A percentile compares a stretch with the other conserved stretches of the same genome.
These are phyloP conservation scores for Podaxis mareebaensis DNA, from an alignment of 768 basidiomycete species.

Conservation along the genomic window DNA sequence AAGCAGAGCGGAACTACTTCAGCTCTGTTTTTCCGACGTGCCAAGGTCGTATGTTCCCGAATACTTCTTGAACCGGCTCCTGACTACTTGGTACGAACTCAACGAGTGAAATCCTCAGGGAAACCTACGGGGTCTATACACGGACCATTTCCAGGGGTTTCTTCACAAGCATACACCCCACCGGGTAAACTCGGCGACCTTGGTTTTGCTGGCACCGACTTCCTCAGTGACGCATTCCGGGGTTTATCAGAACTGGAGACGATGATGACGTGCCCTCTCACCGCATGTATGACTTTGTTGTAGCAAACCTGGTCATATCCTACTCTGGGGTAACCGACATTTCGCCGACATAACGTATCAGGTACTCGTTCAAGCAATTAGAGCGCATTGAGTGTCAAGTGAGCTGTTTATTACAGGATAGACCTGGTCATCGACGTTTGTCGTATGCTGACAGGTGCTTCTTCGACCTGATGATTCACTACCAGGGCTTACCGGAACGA, in stretches of 20 bases:
- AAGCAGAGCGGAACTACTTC: background rate
- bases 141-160: background rate
- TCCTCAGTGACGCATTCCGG: background rate
- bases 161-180: background rate
- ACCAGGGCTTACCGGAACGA: no score
- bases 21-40: background rate
- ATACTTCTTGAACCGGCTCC: background rate
- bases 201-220: constrained; percentile 2
- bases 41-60: background rate
- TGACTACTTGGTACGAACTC: background rate
- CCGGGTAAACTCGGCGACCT: background rate
- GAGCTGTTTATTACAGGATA: no score
- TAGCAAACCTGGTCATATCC: background rate
- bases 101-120: background rate
- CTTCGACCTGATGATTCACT: background rate
- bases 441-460: background rate
- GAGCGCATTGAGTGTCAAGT: background rate
- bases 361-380: no score
- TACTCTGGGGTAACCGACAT: background rate
- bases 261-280: background rate
- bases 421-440: background rate
- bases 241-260: background rate
- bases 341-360: background rate
- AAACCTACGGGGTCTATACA: background rate
- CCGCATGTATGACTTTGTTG: background rate